phyloP scores from a whole-genome alignment of 106 monocot genomes.

The Vanilla planifolia region DNA sequence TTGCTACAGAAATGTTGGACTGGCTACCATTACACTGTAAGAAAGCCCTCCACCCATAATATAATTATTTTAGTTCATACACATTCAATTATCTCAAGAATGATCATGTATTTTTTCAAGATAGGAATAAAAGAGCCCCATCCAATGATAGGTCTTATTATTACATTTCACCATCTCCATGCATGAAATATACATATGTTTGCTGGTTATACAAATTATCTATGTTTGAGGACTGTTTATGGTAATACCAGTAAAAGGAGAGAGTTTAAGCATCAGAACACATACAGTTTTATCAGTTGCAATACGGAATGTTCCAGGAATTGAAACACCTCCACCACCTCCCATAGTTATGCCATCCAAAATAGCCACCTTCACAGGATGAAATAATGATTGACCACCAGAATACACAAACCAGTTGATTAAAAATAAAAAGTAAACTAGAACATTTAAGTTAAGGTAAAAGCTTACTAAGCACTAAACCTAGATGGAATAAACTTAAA shows the following conservation, averaged over 20 bases:
- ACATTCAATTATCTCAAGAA: too few relatives aligned
- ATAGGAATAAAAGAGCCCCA: too few relatives aligned
- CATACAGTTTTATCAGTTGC: slow-evolving; percentile 90
- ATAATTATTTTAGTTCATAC: too few relatives aligned
- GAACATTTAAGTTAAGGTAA: too few relatives aligned
- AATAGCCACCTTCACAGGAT: slow-evolving; percentile 60
- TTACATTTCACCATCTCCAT: neutral
- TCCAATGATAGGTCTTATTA: too few relatives aligned
- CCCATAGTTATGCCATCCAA: slow-evolving; percentile 98
- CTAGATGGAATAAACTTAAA: too few relatives aligned
- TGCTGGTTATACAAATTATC: neutral
- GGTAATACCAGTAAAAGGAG: neutral
- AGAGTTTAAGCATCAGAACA: neutral
- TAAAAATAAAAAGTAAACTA: neutral
- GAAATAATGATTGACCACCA: neutral
- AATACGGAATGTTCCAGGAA: slow-evolving; percentile 95
- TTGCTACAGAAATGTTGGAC: too few relatives aligned
- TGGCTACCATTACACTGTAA: too few relatives aligned
- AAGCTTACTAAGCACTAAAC: too few relatives aligned
- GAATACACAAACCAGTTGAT: neutral
- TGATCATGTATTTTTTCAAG: too few relatives aligned
- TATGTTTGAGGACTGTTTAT: too few relatives aligned
- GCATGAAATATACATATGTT: neutral
- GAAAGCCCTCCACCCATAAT: too few relatives aligned
- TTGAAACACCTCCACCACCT: slow-evolving; percentile 90